A percentile compares a stretch with the other conserved stretches of the same genome.
Evolutionary conservation across 2,329 filamentous ascomycete species (phyloP).

Genomic region (Penicillium sclerotigenum): DNA sequence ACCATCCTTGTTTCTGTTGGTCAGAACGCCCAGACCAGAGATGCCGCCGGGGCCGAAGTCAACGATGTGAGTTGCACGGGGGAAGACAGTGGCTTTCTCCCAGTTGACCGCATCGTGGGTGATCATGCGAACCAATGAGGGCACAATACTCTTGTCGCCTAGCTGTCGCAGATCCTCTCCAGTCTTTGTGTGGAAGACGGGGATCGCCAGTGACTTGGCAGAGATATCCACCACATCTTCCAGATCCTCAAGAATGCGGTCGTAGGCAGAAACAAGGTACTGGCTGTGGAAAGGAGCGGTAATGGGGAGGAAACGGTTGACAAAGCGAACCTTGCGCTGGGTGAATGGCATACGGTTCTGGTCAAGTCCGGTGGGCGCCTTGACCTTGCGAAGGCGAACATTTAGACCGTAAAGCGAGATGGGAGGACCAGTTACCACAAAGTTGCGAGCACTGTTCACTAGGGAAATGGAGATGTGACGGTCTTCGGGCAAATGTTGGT

Average conservation of each 20-base stretch:
- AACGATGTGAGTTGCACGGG: constrained; percentile 84
- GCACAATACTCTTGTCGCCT: constrained; percentile 75
- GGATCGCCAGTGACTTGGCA: constrained; percentile 69
- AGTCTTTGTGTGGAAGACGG: constrained; percentile 86
- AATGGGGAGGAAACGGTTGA: constrained; percentile 95
- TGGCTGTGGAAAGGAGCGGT: constrained; percentile 98
- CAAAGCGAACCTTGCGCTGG: constrained; percentile 92
- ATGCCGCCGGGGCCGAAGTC: constrained; percentile 97
- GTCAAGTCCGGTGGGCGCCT: constrained; percentile 94
- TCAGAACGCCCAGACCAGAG: constrained; percentile 90
- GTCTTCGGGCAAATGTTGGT: constrained; percentile 89
- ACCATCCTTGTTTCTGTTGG: constrained; percentile 98
- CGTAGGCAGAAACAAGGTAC: constrained; percentile 78
- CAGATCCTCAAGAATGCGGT: constrained; percentile 81
- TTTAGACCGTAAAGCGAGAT: constrained; percentile 96
- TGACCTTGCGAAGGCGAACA: constrained; percentile 90
- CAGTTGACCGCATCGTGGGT: constrained; percentile 92
- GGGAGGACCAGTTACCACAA: constrained; percentile 93
- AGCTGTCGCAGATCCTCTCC: constrained; percentile 76
- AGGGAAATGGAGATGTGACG: constrained; percentile 93
- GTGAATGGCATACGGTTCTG: constrained; percentile 93
- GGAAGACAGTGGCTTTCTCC: constrained; percentile 92
- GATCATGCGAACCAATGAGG: constrained; percentile 84
- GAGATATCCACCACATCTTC: constrained; percentile 77
- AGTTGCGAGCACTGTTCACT: constrained; percentile 93